Evolutionary conservation across 768 basidiomycete species (phyloP).

Genomic region (Panaeolus cyanescens): DNA sequence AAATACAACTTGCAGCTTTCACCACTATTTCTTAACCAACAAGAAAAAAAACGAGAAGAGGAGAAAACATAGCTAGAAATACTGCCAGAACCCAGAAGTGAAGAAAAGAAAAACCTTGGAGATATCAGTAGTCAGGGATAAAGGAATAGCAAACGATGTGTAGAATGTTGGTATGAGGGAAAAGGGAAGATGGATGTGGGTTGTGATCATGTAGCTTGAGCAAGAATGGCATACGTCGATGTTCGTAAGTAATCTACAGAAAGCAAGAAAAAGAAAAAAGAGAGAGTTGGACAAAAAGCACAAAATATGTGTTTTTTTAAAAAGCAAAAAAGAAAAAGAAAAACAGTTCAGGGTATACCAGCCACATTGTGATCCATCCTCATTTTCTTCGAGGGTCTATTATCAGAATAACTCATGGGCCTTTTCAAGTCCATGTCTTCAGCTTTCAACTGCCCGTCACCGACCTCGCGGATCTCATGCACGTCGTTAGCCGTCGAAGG

Average conservation of each 20-base stretch:
- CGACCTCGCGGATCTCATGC: conserved; percentile 41
- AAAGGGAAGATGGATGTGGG: background rate
- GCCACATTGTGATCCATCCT: conserved; percentile 57
- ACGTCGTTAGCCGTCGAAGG: conserved; percentile 42
- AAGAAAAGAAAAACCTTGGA: background rate
- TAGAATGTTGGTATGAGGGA: conserved; percentile 1
- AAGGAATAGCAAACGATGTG: background rate
- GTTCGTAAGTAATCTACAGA: conserved; percentile 10
- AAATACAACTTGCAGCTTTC: conserved; percentile 12
- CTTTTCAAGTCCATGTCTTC: conserved; percentile 63
- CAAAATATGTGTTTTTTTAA: no score
- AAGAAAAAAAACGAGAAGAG: conserved; percentile 23
- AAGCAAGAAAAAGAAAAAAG: conserved; percentile 5
- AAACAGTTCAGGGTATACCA: conserved; percentile 53
- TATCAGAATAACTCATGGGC: conserved; percentile 54
- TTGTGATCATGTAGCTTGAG: background rate
- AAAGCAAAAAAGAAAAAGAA: conserved; percentile 1
- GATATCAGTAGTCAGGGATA: background rate
- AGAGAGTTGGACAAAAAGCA: no score
- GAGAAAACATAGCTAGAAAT: conserved; percentile 22
- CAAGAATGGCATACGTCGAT: background rate
- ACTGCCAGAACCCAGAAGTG: background rate
- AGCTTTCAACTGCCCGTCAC: conserved; percentile 33
- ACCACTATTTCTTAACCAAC: conserved; percentile 2
- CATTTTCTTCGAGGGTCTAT: conserved; percentile 70